Evolutionary conservation across 1,284 basidiomycete genomes (phyloP).

Genomic region (Thecaphora thlaspeos): DNA sequence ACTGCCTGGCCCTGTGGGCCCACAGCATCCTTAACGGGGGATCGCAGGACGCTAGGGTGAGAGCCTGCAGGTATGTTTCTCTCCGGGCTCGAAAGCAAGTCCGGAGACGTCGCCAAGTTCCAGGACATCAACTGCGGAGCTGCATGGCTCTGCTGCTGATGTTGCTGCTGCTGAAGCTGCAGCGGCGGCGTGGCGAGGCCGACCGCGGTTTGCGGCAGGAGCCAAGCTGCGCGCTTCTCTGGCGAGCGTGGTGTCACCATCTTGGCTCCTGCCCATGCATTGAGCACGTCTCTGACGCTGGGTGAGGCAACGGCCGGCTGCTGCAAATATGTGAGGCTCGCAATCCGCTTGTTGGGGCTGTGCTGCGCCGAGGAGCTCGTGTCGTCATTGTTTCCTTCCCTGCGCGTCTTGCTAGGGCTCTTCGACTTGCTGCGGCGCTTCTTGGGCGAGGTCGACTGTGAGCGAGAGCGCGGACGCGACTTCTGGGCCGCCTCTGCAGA

Average conservation of each 20-base stretch:
- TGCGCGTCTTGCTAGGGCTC: not conserved
- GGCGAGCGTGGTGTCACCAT: not conserved
- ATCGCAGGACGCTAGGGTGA: no score
- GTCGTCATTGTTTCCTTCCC: not conserved
- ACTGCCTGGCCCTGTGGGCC: no score
- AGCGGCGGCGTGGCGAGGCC: not conserved
- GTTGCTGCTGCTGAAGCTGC: no score
- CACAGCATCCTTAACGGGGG: no score
- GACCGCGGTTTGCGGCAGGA: not conserved
- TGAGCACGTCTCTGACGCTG: not conserved
- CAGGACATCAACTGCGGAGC: not conserved
- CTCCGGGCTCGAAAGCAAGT: no score
- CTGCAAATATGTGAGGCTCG: not conserved
- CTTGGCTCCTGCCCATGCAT: not conserved
- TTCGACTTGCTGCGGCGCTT: not conserved
- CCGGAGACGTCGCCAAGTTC: not conserved
- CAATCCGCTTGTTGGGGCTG: not conserved
- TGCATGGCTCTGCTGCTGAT: no score
- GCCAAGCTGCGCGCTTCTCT: not conserved
- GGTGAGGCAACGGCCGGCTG: not conserved
- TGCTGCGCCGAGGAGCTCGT: no score
- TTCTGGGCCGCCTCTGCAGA: not conserved
- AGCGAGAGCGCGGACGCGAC: not conserved
- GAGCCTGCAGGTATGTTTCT: no score
- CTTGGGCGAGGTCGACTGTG: not conserved